Percentiles rank a stretch among this genome's conserved stretches.
phyloP scores from a whole-genome alignment of 1,139 yeast genomes.

The Candida sp. region DNA sequence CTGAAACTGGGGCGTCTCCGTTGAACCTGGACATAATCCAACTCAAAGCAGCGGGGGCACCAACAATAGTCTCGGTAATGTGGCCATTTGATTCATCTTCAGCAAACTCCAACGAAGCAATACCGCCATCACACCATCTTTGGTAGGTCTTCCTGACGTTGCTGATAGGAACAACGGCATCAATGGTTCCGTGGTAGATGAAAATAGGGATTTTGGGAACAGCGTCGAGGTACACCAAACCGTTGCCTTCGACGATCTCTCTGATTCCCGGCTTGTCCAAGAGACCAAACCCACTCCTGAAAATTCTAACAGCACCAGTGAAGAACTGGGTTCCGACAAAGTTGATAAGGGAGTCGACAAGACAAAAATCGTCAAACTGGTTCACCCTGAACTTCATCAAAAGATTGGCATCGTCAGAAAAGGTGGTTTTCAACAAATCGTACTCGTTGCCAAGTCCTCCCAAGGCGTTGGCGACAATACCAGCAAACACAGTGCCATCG shows the following conservation, averaged over 20 bases:
- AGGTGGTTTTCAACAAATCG: too few species aligned
- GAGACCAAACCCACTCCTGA: conserved; percentile 22
- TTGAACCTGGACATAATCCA: conserved; percentile 23
- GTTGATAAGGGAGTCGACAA: conserved; percentile 14
- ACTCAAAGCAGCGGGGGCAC: conserved; percentile 32
- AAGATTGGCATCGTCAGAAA: neutral
- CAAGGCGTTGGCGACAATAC: too few species aligned
- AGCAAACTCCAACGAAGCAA: conserved; percentile 29
- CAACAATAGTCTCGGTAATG: conserved; percentile 24
- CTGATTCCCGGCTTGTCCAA: too few species aligned
- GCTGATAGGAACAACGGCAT: conserved; percentile 29
- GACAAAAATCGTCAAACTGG: conserved; percentile 14
- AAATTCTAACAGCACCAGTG: conserved; percentile 19
- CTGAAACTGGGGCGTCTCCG: conserved; percentile 26
- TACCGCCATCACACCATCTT: conserved; percentile 33
- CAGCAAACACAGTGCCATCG: too few species aligned
- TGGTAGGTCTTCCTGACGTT: conserved; percentile 27
- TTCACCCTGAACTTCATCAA: neutral
- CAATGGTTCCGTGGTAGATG: conserved; percentile 33
- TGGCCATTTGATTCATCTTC: conserved; percentile 27
- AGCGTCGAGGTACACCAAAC: conserved; percentile 17
- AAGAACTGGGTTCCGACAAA: conserved; percentile 18
- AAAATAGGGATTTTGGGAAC: conserved; percentile 36
- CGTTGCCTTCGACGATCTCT: conserved; percentile 21
- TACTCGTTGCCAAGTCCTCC: too few species aligned